These are phyloP conservation scores for Ajuga reptans DNA, from an alignment of 305 asterid species.

Conservation along the genomic window DNA sequence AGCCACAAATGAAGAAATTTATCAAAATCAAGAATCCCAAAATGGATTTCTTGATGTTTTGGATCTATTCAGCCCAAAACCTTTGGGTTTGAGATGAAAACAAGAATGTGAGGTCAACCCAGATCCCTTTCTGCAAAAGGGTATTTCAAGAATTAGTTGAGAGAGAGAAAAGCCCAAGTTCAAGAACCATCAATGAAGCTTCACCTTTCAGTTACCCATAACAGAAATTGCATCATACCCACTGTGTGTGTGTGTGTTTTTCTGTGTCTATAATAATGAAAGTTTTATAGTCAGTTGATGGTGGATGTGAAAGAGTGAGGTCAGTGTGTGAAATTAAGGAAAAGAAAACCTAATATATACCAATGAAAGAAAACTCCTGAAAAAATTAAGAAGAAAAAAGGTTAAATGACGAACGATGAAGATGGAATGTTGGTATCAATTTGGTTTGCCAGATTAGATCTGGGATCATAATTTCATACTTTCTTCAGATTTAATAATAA, in stretches of 20 bases:
- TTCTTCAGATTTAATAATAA: constrained; percentile 29
- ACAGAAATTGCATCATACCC: constrained; percentile 24
- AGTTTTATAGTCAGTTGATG: constrained; percentile 17
- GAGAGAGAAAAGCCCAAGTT: constrained; percentile 8
- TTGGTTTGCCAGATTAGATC: constrained; percentile 28
- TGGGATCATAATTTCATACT: constrained; percentile 26
- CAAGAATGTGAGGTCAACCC: constrained; percentile 26
- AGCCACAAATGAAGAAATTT: constrained; percentile 7
- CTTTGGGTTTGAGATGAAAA: constrained; percentile 22
- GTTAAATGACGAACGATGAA: constrained; percentile 26
- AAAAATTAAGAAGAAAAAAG: background rate
- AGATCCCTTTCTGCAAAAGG: constrained; percentile 33
- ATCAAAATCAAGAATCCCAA: constrained; percentile 21
- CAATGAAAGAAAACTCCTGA: background rate
- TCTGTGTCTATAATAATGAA: constrained; percentile 7
- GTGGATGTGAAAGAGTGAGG: constrained; percentile 16
- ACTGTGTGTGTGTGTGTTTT: constrained; percentile 2
- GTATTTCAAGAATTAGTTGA: constrained; percentile 22
- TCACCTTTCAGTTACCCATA: constrained; percentile 25
- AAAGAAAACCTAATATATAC: constrained; percentile 28
- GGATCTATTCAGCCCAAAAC: constrained; percentile 29
- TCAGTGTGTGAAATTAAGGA: constrained; percentile 21
- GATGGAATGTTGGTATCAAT: constrained; percentile 48
- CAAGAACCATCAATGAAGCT: constrained; percentile 28
- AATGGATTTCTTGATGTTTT: constrained; percentile 13